Evolutionary conservation across 495 filamentous ascomycete genomes (phyloP).

Genomic region (Neurospora hispaniola): DNA sequence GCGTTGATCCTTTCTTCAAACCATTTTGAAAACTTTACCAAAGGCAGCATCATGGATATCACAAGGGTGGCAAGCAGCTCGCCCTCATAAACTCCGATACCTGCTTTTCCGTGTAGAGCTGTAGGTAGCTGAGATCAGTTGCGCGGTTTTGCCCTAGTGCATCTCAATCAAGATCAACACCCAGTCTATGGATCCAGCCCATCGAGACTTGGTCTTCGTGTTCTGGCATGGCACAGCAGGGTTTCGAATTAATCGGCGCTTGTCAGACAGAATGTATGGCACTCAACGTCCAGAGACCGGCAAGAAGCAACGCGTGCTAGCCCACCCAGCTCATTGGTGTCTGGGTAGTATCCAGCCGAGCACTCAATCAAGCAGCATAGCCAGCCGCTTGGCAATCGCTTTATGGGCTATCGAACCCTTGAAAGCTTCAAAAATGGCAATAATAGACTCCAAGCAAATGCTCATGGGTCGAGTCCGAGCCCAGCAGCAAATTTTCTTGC

Average conservation of each 20-base stretch:
- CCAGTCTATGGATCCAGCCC: background rate
- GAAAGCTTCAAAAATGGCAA: background rate
- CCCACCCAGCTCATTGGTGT: background rate
- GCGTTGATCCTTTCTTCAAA: background rate
- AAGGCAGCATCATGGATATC: background rate
- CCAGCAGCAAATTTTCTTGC: slow-evolving; percentile 54
- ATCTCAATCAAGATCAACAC: background rate
- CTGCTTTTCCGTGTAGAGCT: background rate
- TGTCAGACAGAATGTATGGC: background rate
- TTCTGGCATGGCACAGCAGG: background rate
- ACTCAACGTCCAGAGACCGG: background rate
- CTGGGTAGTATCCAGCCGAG: too few species aligned
- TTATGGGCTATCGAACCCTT: background rate
- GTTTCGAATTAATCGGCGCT: background rate
- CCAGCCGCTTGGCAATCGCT: background rate
- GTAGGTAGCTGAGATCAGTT: background rate
- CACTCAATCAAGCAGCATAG: background rate
- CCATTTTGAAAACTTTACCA: background rate
- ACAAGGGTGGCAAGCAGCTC: background rate
- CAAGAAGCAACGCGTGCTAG: background rate
- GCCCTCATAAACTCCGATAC: background rate
- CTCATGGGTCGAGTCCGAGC: slow-evolving; percentile 16
- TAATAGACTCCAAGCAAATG: background rate
- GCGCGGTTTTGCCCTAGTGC: too few species aligned
- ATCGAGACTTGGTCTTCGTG: background rate